Base-by-base conservation (phyloP, 2,329 filamentous ascomycete genomes). In the Hypoxylon sp. region DNA sequence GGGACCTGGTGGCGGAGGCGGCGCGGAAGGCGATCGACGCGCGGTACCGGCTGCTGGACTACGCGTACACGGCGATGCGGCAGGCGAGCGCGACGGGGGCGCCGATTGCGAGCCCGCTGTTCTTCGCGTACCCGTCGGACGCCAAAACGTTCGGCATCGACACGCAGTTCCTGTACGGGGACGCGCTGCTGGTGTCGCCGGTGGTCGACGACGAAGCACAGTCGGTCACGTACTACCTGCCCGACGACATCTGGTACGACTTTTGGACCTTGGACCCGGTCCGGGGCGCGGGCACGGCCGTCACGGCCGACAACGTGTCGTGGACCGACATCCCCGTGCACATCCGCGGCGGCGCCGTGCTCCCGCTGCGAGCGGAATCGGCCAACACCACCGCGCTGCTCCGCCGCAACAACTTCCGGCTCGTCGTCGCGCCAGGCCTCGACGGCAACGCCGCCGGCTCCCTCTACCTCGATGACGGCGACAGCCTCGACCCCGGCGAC, bases 1-100 rank as follows among this genome's bases (percentile, higher is more conserved):
- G 88, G 87, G 75, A 79, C 0, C 74, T 78, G 1, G 88, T 90
- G 4, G 79, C 88, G 0, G 75, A 81, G 7, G 87, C 88, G 0
- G 88, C 88, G 0, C 82, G 81, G 52, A 87, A 84, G 56, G 88
- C 86, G 15, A 91, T 93, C 66, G 82, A 82, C 24, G 86, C 87
- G 43, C 83, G 90, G n/a, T 93, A 93, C 76, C 81, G 83, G 26
- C 78, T 93, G n/a, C 79, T 94, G n/a, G 90, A 92, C 68, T 93
- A 93, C 75, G 80, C 91, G 58, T 93, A 94, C 78, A 92, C 90
- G 1, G 84, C 86, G 0, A 79, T 92, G 65, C 78, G 87, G 69
- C 74, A 77, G 0, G 63, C 54, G 83, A 90, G 70, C 82, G 79
- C 24, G 68, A 78, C 15, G 81, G 90, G 90, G 27, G 81, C 80